Evolutionary conservation across 225 moss, liverwort and hornwort species (phyloP).

Genomic region (Physcomitrium patens): DNA sequence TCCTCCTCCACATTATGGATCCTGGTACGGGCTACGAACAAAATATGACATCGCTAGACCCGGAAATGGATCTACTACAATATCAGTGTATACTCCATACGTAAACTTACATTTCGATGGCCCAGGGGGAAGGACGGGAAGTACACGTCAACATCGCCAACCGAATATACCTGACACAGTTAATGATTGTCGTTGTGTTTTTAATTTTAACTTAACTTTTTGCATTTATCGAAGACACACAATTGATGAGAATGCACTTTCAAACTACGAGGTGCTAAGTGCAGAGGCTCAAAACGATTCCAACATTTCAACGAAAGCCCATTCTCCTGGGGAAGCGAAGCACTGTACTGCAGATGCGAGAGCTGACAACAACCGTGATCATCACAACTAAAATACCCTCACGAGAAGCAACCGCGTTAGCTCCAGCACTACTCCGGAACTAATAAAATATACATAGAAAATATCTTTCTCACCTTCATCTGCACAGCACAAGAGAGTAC

Average conservation of each 20-base stretch:
- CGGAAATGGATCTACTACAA: background rate
- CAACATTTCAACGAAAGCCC: constrained; percentile 1
- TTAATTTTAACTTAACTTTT: background rate
- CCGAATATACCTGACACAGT: constrained; percentile 23
- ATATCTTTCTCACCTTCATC: background rate
- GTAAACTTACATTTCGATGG: too few relatives aligned
- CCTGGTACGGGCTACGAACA: background rate
- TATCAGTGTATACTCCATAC: background rate
- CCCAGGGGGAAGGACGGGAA: background rate
- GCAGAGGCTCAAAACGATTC: background rate
- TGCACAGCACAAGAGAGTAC: background rate
- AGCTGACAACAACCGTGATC: background rate
- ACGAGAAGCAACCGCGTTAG: background rate
- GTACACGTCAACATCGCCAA: constrained; percentile 4
- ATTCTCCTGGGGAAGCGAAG: too few relatives aligned
- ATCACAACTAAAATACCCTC: background rate
- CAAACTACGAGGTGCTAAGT: too few relatives aligned
- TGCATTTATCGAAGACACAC: constrained; percentile 14
- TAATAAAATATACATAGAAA: background rate
- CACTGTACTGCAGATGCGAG: too few relatives aligned
- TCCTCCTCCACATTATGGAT: constrained; percentile 7
- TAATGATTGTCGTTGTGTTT: too few relatives aligned
- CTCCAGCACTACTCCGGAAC: background rate
- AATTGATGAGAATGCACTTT: constrained; percentile 10
- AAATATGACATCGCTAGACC: background rate